These are phyloP conservation scores for Xylariomycetidae sp. DNA, from an alignment of 2,329 filamentous ascomycete genomes.

Conservation along the genomic window DNA sequence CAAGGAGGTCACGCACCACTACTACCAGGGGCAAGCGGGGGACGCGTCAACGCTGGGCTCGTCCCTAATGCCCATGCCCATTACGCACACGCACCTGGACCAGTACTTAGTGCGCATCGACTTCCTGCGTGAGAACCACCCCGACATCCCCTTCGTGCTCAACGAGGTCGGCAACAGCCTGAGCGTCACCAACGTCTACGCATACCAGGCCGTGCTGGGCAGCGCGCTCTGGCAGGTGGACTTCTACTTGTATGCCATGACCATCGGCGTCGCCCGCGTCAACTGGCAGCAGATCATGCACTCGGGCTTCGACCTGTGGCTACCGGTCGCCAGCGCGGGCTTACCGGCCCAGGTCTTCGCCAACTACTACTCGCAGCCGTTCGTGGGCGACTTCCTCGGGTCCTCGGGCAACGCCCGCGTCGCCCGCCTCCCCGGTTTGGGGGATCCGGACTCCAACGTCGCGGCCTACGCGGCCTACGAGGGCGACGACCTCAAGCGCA, in stretches of 20 bases:
- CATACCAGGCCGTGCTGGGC: slow-evolving; percentile 29
- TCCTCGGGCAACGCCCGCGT: slow-evolving; percentile 23
- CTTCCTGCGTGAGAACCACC: slow-evolving; percentile 26
- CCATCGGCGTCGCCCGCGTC: slow-evolving; percentile 28
- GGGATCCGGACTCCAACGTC: slow-evolving; percentile 12
- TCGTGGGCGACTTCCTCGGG: slow-evolving; percentile 31
- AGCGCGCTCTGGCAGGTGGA: slow-evolving; percentile 32
- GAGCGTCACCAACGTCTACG: slow-evolving; percentile 23
- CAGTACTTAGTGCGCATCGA: slow-evolving; percentile 23
- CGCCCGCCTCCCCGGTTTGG: slow-evolving; percentile 9
- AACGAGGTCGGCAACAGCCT: slow-evolving; percentile 32
- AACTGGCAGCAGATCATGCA: slow-evolving; percentile 34
- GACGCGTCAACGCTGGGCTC: slow-evolving; percentile 21
- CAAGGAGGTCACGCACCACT: slow-evolving; percentile 32
- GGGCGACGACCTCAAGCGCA: slow-evolving; percentile 17
- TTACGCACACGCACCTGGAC: slow-evolving; percentile 24
- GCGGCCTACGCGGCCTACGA: slow-evolving; percentile 27
- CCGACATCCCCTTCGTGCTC: slow-evolving; percentile 27
- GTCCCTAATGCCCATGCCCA: slow-evolving; percentile 25
- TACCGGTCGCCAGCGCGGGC: slow-evolving; percentile 21
- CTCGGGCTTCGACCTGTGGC: slow-evolving; percentile 15
- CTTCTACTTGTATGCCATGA: slow-evolving; percentile 30
- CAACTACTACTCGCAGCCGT: slow-evolving; percentile 32
- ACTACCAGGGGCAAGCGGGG: slow-evolving; percentile 29
- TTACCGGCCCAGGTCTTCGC: slow-evolving; percentile 27